phyloP scores from a whole-genome alignment of 2,329 filamentous ascomycete species.

The Canariomyces notabilis region DNA sequence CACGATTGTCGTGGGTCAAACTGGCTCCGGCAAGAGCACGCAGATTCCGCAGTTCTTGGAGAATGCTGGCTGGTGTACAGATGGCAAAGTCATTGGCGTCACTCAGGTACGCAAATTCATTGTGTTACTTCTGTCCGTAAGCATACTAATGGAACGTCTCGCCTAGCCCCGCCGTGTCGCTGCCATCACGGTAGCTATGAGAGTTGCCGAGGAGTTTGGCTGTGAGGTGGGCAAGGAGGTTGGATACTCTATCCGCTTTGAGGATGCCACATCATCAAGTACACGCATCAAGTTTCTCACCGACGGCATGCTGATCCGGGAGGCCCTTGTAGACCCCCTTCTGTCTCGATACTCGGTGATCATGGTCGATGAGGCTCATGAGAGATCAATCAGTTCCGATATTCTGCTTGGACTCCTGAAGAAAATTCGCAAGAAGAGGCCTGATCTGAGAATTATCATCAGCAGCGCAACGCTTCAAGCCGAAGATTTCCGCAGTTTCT shows the following conservation, averaged over 20 bases:
- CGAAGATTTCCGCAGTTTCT: constrained; percentile 78
- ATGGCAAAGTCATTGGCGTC: constrained; percentile 78
- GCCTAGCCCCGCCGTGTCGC: constrained; percentile 78
- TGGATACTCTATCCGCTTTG: constrained; percentile 87
- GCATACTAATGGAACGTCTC: neutral
- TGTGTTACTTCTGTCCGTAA: neutral
- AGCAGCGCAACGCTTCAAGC: constrained; percentile 93
- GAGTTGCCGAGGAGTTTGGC: constrained; percentile 84
- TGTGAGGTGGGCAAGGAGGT: constrained; percentile 86
- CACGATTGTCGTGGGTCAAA: constrained; percentile 87
- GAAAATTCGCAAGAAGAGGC: constrained; percentile 75
- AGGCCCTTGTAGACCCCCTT: constrained; percentile 88
- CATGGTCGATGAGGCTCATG: constrained; percentile 97
- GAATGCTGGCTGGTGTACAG: constrained; percentile 78
- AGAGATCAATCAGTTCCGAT: constrained; percentile 88
- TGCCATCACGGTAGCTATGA: constrained; percentile 79
- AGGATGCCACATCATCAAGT: constrained; percentile 79
- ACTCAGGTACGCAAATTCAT: constrained; percentile 65
- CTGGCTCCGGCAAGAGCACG: constrained; percentile 91
- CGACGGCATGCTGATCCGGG: constrained; percentile 83
- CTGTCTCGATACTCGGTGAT: constrained; percentile 89
- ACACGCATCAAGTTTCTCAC: constrained; percentile 95
- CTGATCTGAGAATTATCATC: constrained; percentile 80
- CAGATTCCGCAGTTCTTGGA: constrained; percentile 91
- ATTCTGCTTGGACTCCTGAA: constrained; percentile 84